Evolutionary conservation across 495 filamentous ascomycete genomes (phyloP), one percentile per base, ranked within the genome.

Genomic region (Penicillium mononematosum): DNA sequence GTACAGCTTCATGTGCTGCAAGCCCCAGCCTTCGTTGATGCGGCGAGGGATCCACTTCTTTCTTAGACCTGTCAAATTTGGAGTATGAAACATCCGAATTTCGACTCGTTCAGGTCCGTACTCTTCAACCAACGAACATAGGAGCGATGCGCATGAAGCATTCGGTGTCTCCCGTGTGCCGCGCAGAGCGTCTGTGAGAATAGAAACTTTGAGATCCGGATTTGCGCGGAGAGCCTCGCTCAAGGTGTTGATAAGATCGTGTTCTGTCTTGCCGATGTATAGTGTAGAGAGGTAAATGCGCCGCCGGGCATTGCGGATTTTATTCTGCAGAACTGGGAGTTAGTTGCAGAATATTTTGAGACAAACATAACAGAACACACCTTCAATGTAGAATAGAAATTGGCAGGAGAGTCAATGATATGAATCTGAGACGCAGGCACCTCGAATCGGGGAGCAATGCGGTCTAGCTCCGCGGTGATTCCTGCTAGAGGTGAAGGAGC

Each of bases 1-100:
- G 62, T 99, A 99, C 0, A 99, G 81, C 79, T 99, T 99, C 91
- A 99, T 99, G 67, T 99, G 94, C 67, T 99, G 94, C 43, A 99
- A 74, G 14, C 94, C 94, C 93, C 94, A 99, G 36, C 94, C 94
- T 70, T 99, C 94, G 63, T 99, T 99, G 66, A 98, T 91, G 10
- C 94, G 82, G 59, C 84, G 87, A 3, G 94, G 94, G 43, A 98
- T 81, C 61, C 89, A 69, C 62, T 83, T 84, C 77, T 98, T 98
- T 45, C 86, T 83, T 44, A 92, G 59, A 0, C 94, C 95, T 0
- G 89, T 96, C 29, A 99, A 74, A 61, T 98, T 99, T 2, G 94
- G 95, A 1, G 95, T 98, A 73, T 99, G 94, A 70, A 92, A 98
- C 91, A 98, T 92, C 48, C 92, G 87, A 59, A 99, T 84, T 60